A percentile compares a stretch with the other conserved stretches of the same genome.
Evolutionary conservation across 1,284 basidiomycete genomes (phyloP).

Genomic region (Taiwanofungus camphoratus): DNA sequence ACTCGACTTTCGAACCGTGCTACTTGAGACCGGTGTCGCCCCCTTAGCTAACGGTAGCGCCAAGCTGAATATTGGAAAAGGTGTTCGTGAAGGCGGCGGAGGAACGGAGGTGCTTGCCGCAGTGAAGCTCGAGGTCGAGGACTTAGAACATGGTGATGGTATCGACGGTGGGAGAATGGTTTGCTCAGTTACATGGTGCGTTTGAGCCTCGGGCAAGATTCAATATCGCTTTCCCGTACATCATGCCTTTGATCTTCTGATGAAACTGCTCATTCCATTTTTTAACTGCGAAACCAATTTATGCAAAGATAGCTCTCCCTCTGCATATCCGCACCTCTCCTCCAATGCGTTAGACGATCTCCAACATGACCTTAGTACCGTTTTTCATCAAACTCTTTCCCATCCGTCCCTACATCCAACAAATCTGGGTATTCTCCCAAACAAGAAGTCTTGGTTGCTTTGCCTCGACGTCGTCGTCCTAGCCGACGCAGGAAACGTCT

Average conservation of each 20-base stretch:
- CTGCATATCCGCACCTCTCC: constrained; percentile 67
- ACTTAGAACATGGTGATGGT: constrained; percentile 39
- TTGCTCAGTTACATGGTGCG: constrained; percentile 72
- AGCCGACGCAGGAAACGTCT: constrained; percentile 64
- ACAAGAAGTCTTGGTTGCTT: constrained; percentile 64
- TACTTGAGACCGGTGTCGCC: constrained; percentile 69
- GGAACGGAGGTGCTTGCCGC: constrained; percentile 68
- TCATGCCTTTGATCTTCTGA: neutral
- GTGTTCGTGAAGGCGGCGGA: constrained; percentile 48
- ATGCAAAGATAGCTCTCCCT: constrained; percentile 58
- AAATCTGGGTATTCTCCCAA: constrained; percentile 58
- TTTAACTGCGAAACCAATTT: constrained; percentile 20
- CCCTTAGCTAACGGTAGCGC: constrained; percentile 79
- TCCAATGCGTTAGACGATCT: constrained; percentile 62
- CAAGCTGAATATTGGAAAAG: constrained; percentile 58
- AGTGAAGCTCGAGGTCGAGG: constrained; percentile 69
- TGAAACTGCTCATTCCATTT: too few species aligned
- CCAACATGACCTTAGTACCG: constrained; percentile 58
- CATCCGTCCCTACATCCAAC: constrained; percentile 56
- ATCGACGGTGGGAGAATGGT: constrained; percentile 53
- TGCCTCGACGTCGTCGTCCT: constrained; percentile 67
- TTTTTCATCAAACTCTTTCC: constrained; percentile 53
- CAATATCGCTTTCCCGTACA: neutral
- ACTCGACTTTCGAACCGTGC: constrained; percentile 56
- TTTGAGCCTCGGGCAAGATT: constrained; percentile 14